phyloP scores from a whole-genome alignment of 2,329 filamentous ascomycete genomes.

The Bipolaris bicolor region DNA sequence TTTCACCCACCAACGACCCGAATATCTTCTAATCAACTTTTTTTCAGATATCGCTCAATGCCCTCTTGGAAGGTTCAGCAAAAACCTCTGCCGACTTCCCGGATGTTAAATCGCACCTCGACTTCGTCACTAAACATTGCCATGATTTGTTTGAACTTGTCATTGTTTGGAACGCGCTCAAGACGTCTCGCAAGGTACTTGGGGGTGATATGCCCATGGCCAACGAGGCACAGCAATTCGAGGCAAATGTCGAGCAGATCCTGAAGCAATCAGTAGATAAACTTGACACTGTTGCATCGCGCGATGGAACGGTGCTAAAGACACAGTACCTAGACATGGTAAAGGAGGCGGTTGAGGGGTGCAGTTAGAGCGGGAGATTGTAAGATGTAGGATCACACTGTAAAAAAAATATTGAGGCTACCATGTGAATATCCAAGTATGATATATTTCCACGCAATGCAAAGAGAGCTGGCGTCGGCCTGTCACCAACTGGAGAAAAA shows the following conservation, averaged over 20 bases:
- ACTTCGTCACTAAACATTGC: slow-evolving; percentile 11
- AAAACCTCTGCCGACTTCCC: slow-evolving; percentile 19
- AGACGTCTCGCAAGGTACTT: slow-evolving; percentile 50
- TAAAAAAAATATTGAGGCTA: neutral
- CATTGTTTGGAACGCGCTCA: slow-evolving; percentile 54
- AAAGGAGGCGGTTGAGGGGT: slow-evolving; percentile 3
- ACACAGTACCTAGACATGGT: slow-evolving; percentile 1
- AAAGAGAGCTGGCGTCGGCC: too few relatives aligned
- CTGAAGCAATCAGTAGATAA: slow-evolving; percentile 12
- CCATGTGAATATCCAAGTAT: neutral
- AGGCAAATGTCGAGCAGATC: slow-evolving; percentile 17
- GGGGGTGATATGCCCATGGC: slow-evolving; percentile 43
- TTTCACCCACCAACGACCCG: neutral
- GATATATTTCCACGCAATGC: too few relatives aligned
- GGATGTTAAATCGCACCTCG: neutral
- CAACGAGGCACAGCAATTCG: slow-evolving; percentile 25
- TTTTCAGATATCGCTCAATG: slow-evolving; percentile 17
- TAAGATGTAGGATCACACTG: neutral
- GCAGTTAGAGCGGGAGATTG: neutral
- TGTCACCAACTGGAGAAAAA: too few relatives aligned
- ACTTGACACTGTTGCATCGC: slow-evolving; percentile 1
- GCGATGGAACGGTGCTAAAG: slow-evolving; percentile 2
- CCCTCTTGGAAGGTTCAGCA: slow-evolving; percentile 1
- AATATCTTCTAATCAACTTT: slow-evolving; percentile 1
- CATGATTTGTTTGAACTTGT: slow-evolving; percentile 41